Percentiles rank a stretch among this genome's conserved stretches.
Conservation (phyloP, 306 rosid species). For the Hippophae gyantsensis region DNA sequence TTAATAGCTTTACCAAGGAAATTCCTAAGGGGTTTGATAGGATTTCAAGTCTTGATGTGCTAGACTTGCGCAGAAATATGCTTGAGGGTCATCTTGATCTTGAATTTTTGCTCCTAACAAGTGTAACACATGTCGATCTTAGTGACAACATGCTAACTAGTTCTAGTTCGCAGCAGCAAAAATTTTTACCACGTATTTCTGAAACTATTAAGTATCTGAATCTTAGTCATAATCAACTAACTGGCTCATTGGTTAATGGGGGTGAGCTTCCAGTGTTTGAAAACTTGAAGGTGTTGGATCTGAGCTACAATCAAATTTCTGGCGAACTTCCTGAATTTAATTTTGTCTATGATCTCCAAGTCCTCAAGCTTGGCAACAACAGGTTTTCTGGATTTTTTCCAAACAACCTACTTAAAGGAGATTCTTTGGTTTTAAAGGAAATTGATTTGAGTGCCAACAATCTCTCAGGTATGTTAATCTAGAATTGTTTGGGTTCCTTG, state of each 20-base stretch:
- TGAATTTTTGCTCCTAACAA: constrained; percentile 44
- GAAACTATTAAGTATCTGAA: constrained; percentile 69
- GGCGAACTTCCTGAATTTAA: constrained; percentile 93
- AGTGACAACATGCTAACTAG: constrained; percentile 67
- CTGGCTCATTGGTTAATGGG: constrained; percentile 64
- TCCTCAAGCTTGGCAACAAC: constrained; percentile 89
- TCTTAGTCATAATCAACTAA: constrained; percentile 73
- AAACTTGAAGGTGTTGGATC: constrained; percentile 81
- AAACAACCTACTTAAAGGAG: constrained; percentile 69
- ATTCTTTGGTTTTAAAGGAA: constrained; percentile 67
- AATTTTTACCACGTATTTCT: constrained; percentile 54
- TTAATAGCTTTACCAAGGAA: constrained; percentile 52
- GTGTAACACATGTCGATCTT: constrained; percentile 67
- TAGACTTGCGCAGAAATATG: constrained; percentile 81
- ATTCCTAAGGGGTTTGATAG: constrained; percentile 75
- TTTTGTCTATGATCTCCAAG: constrained; percentile 80
- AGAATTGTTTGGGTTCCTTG: background rate
- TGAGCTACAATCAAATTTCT: constrained; percentile 77
- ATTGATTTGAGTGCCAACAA: constrained; percentile 96
- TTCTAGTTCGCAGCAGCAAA: constrained; percentile 45
- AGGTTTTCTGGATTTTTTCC: constrained; percentile 77
- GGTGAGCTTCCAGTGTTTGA: constrained; percentile 56
- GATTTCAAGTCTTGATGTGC: constrained; percentile 50
- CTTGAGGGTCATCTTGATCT: constrained; percentile 61
- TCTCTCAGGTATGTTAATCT: constrained; percentile 60